Evolutionary conservation across 2,329 filamentous ascomycete species (phyloP), one percentile per base, ranked within the genome.

Genomic region (Plenodomus tracheiphilus): DNA sequence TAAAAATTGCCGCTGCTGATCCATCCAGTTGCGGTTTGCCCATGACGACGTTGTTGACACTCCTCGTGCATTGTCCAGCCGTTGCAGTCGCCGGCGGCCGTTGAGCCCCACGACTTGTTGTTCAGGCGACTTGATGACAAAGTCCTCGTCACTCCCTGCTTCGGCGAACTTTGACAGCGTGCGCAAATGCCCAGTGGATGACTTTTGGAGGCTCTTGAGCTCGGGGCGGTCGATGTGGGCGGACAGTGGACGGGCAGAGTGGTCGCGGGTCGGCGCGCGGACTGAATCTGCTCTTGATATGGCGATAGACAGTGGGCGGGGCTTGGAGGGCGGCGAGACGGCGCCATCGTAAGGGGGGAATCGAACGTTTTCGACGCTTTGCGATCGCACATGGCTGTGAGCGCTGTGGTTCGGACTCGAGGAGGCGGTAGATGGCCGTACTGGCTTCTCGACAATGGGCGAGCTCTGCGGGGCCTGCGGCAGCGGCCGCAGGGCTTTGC

Each of bases 1-100:
- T 44, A 99, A 76, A 65, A 97, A 97, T 70, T 97, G 93, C 20
- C 94, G 85, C 70, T 99, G 93, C 69, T 96, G 94, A 72, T 99
- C 94, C 93, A 99, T 99, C 94, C 94, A 99, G 69, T 93, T 96
- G 41, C 89, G 84, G 17, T 86, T 86, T 55, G 89, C 85, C 87
- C 91, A 94, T 41, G 79, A 75, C 37, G 79, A 74, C 18, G 77
- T 73, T 16, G 75, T 75, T 58, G 81, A 84, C 54, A 82, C 83
- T 44, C 67, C 76, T 46, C 74, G 76, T 43, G 75, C 73, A 17
- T 78, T 81, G 64, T 77, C 81, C 20, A 82, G 81, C 55, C 91
- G 82, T 72, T 97, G 94, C 44, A 99, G 75, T 60, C 85, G 86
- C 54, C 92, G 83, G 42, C 95, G 85, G 17, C 94, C 93, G 56